Evolutionary conservation across 768 basidiomycete species (phyloP), one percentile per base, ranked within the genome.

Genomic region (Mycena albidolilacea): DNA sequence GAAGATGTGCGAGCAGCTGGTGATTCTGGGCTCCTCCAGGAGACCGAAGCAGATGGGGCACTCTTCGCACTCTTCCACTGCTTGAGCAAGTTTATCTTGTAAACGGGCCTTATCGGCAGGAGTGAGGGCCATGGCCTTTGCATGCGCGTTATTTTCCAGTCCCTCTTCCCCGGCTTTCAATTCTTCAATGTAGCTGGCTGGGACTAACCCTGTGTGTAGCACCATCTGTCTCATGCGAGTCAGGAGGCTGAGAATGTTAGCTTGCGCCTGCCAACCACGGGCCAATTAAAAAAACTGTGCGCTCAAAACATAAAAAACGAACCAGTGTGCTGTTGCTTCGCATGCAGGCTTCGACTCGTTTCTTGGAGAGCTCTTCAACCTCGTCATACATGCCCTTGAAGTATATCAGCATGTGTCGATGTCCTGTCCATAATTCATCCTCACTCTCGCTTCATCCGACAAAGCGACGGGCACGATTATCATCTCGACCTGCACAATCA

Each of bases 211-310:
- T 0, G 95, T 93, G 77, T 97, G 94, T 35, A 96, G 87, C 19
- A 88, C 92, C 21, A 96, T 83, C 81, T 97, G 96, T 39, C 95
- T 90, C 80, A 97, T 85, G 19, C 96, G 92, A 9, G 95, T 96
- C n/a, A 96, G 87, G 87, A 96, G 90, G 72, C 92, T 92, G 46
- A 95, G 81, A 15, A 95, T 90, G 76, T 92, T 92, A 2, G 90
- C 89, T 69, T 91, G 89, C 0, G 90, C 86, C 93, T 94, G 72
- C 37, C 35, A 64, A 55, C 68, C 44, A 38, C 50, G 15, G 38
- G 55, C 57, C 71, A 72, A 70, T 71, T 10, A 11, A 61, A 41
- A 41, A 58, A 43, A 46, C 65, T 50, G 59, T 63, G 39, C 17
- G 62, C 44, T 60, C 12, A 21, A 50, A 52, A 48, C 2, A 12